These are phyloP conservation scores for Cyberlindnera japonica DNA, from an alignment of 805 yeast genomes.

Conservation along the genomic window DNA sequence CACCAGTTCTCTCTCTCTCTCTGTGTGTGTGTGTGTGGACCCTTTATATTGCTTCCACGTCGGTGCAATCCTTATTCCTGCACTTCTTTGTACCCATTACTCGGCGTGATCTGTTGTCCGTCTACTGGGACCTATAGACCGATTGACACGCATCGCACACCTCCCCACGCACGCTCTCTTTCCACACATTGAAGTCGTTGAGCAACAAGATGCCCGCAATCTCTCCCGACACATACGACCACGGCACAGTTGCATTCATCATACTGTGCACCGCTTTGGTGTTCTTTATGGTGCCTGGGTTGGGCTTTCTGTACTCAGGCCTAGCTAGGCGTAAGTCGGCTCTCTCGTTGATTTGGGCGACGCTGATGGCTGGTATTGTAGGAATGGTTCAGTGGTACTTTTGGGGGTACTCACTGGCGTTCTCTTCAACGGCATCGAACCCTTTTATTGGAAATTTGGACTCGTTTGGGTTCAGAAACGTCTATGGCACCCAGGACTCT, in stretches of 20 bases:
- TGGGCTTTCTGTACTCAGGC: slow-evolving; percentile 90
- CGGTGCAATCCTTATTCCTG: too few species aligned
- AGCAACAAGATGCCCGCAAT: slow-evolving; percentile 17
- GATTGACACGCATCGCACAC: too few species aligned
- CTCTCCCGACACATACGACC: slow-evolving; percentile 39
- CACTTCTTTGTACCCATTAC: too few species aligned
- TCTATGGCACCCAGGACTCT: slow-evolving; percentile 45
- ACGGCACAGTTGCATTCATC: slow-evolving; percentile 47
- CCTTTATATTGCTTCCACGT: too few species aligned
- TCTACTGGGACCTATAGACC: too few species aligned
- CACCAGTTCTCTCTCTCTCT: too few species aligned
- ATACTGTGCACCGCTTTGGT: slow-evolving; percentile 66
- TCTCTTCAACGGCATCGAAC: slow-evolving; percentile 73
- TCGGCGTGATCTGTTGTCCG: too few species aligned
- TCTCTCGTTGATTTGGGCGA: slow-evolving; percentile 76
- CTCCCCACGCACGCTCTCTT: too few species aligned
- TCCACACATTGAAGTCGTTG: background rate
- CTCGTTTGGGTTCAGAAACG: slow-evolving; percentile 75
- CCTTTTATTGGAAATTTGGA: slow-evolving; percentile 85
- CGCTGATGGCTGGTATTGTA: slow-evolving; percentile 67
- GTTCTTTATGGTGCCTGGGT: slow-evolving; percentile 91
- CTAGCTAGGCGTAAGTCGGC: slow-evolving; percentile 89
- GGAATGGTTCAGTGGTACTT: slow-evolving; percentile 92
- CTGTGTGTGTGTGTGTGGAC: too few species aligned
- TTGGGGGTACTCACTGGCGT: slow-evolving; percentile 96